Conservation (phyloP, 2,329 filamentous ascomycete genomes). For the Fusarium sp. region DNA sequence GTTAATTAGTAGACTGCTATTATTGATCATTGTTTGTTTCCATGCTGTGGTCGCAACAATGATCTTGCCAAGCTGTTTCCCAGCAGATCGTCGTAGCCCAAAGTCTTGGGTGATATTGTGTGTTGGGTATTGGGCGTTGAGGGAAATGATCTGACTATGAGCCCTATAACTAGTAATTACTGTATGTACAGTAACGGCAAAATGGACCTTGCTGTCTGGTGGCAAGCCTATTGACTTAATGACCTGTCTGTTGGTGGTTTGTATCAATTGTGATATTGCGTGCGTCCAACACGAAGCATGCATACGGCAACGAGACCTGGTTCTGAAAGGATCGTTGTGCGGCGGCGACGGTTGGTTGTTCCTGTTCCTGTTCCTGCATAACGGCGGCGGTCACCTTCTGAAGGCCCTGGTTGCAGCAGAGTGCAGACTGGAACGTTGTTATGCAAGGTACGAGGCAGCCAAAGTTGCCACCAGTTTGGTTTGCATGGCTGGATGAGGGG, state of each 20-base stretch:
- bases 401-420: conserved; percentile 35
- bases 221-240: not conserved
- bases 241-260: conserved; percentile 1
- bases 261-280: conserved; percentile 17
- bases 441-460: conserved; percentile 45
- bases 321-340: conserved; percentile 1
- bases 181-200: not conserved
- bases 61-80: not conserved
- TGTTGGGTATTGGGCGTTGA: not conserved
- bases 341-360: conserved; percentile 41
- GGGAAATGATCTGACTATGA: conserved; percentile 12
- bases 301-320: conserved; percentile 6
- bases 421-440: conserved; percentile 32
- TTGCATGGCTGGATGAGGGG: conserved; percentile 21
- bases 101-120: conserved; percentile 11
- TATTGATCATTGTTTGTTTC: conserved; percentile 8
- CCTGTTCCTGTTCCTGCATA: conserved; percentile 49
- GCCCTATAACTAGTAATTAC: not conserved
- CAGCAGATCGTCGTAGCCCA: conserved; percentile 21
- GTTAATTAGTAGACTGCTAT: conserved; percentile 16
- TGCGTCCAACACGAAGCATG: conserved; percentile 10
- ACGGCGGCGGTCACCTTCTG: conserved; percentile 38
- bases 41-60: not conserved
- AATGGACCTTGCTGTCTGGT: not conserved
- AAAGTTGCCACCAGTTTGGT: conserved; percentile 27